A percentile compares a stretch with the other conserved stretches of the same genome.
These are phyloP conservation scores for Termitomyces sp. DNA, from an alignment of 768 basidiomycete genomes.

Conservation along the genomic window DNA sequence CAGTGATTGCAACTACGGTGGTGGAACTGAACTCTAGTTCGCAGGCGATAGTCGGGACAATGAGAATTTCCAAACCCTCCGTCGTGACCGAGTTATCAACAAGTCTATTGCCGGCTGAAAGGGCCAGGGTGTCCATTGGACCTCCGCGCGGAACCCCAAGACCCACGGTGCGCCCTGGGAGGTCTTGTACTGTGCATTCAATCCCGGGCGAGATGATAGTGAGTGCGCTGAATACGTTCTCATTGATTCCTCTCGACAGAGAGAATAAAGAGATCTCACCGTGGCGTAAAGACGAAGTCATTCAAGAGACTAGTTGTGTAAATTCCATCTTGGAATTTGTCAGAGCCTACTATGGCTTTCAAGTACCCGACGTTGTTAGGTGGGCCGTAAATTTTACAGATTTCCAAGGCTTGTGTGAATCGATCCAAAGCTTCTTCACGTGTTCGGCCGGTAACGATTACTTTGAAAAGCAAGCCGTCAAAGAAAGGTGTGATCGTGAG, in stretches of 20 bases:
- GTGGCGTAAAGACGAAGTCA: constrained; percentile 36
- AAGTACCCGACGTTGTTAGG: constrained; percentile 59
- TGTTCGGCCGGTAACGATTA: constrained; percentile 47
- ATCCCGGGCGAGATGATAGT: constrained; percentile 54
- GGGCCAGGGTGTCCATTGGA: constrained; percentile 59
- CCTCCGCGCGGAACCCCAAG: constrained; percentile 62
- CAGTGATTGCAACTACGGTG: constrained; percentile 53
- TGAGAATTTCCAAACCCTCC: constrained; percentile 56
- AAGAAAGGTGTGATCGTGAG: constrained; percentile 49
- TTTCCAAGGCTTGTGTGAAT: constrained; percentile 34
- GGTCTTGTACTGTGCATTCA: constrained; percentile 56
- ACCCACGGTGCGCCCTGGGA: constrained; percentile 48
- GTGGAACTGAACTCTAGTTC: constrained; percentile 47
- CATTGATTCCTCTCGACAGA: neutral
- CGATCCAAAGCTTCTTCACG: constrained; percentile 43
- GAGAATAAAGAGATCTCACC: constrained; percentile 25
- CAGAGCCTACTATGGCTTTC: constrained; percentile 35
- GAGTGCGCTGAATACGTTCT: constrained; percentile 34
- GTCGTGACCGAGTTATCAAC: constrained; percentile 47
- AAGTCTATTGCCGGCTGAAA: constrained; percentile 53
- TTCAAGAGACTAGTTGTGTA: constrained; percentile 50
- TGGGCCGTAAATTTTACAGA: constrained; percentile 49
- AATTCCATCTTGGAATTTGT: constrained; percentile 36
- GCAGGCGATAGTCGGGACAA: constrained; percentile 39
- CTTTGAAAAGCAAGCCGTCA: constrained; percentile 58